Base-by-base conservation (phyloP, 495 filamentous ascomycete species). In the Penicillium pulvis region DNA sequence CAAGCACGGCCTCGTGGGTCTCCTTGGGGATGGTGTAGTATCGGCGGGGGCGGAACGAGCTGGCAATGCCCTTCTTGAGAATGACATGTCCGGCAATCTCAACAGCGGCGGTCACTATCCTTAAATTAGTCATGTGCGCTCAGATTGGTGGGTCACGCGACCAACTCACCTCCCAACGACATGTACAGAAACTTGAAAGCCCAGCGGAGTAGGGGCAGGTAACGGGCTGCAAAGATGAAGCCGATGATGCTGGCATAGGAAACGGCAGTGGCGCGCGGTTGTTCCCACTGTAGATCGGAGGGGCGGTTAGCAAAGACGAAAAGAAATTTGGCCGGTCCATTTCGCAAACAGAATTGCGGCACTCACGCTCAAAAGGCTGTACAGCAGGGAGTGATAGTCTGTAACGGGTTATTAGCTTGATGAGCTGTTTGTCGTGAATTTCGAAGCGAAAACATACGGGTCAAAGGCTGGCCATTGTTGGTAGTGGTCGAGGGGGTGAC, bases 301-400 rank as follows among this genome's bases (percentile, higher is more conserved):
- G 39, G 59, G 28, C 23, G 44, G 60, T 78, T 61, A 79, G 72
- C 63, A 62, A 26, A 49, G 49, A 5, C 31, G 17, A 10, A 52
- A 41, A 12, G 39, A 16, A 17, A 41, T 1, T 16, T n/a, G 39
- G 39, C 39, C 39, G 39, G 6, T 41, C 39, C 6, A 17, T 41
- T 17, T 41, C 16, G 39, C 39, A 17, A 36, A 36, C 2, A 14
- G 33, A 3, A 11, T 36, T 4, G 16, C 39, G 14, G 14, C 11
- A 79, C 84, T 73, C 70, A 87, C 84, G 77, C 85, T 88, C 58
- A 99, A 74, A 53, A 99, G 82, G 72, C 90, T 90, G 67, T 90
- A 90, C 79, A 98, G 93, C 78, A 97, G 85, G 35, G 92, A 97
- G 77, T 98, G 94, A 75, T 97, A 99, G 76, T 93, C 82, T 84